A percentile compares a stretch with the other conserved stretches of the same genome.
Conservation (phyloP, 176 grass and related monocot species). For the Alopecurus myosuroides region DNA sequence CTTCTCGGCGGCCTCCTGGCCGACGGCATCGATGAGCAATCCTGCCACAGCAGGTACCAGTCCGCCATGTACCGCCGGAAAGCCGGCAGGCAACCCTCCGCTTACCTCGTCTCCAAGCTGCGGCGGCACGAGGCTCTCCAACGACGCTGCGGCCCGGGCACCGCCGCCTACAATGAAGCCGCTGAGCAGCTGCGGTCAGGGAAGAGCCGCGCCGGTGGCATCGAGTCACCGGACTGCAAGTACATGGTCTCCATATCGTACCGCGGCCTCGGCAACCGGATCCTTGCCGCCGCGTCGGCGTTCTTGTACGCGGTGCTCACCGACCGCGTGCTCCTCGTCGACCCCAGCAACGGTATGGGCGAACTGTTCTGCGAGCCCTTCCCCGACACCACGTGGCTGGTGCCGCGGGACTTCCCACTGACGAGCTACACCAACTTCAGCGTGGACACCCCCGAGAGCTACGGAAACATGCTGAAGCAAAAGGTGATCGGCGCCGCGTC, state of each 20-base stretch:
- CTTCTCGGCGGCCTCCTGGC: constrained; percentile 51
- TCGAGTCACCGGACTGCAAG: constrained; percentile 32
- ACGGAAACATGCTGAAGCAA: constrained; percentile 37
- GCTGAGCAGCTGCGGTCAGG: constrained; percentile 35
- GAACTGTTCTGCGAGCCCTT: constrained; percentile 71
- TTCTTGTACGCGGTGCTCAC: constrained; percentile 75
- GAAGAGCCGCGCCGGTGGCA: background rate
- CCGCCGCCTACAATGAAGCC: constrained; percentile 35
- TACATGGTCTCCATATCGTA: constrained; percentile 52
- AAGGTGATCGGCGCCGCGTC: background rate
- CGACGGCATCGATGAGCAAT: constrained; percentile 19
- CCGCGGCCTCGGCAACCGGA: constrained; percentile 59
- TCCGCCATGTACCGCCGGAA: constrained; percentile 41
- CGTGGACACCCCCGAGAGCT: constrained; percentile 35
- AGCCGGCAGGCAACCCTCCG: constrained; percentile 16
- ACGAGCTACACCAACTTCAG: constrained; percentile 34
- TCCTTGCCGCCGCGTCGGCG: constrained; percentile 50
- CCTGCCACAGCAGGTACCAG: constrained; percentile 58
- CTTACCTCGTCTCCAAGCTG: constrained; percentile 41
- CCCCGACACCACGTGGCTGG: constrained; percentile 46
- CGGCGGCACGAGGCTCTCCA: constrained; percentile 51
- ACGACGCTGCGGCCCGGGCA: constrained; percentile 45
- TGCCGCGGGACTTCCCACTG: constrained; percentile 45
- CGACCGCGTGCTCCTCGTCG: constrained; percentile 57
- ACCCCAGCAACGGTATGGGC: constrained; percentile 32